Conservation (phyloP, 495 filamentous ascomycete genomes). For the Pseudevernia furfuracea region DNA sequence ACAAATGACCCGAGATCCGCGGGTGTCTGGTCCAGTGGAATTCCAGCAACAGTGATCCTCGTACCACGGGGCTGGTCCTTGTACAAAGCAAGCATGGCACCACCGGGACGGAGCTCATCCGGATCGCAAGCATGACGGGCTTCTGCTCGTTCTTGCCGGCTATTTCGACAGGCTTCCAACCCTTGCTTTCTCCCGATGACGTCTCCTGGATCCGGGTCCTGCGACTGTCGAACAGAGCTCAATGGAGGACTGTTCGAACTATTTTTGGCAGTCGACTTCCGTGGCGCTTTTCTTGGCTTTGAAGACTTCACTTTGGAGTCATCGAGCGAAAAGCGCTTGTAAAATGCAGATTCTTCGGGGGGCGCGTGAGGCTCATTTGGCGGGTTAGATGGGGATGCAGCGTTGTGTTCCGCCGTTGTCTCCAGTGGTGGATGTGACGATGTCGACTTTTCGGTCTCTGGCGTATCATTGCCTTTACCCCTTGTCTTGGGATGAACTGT, state of each 20-base stretch:
- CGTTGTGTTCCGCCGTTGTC: neutral
- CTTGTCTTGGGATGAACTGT: neutral
- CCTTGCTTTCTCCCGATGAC: neutral
- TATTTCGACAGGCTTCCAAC: neutral
- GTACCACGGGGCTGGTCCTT: neutral
- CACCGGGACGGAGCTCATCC: neutral
- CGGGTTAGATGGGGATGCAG: neutral
- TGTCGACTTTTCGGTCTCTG: neutral
- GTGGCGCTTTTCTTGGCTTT: neutral
- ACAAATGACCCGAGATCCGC: conserved; percentile 7
- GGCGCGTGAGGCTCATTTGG: neutral
- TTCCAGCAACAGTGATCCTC: neutral
- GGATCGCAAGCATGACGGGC: neutral
- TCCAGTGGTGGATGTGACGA: neutral
- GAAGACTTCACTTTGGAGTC: neutral
- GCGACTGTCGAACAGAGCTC: neutral
- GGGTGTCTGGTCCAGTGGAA: conserved; percentile 8
- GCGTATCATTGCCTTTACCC: neutral
- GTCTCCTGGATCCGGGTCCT: neutral
- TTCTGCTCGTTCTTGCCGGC: conserved; percentile 1
- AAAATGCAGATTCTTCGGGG: neutral
- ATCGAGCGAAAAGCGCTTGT: neutral
- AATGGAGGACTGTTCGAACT: neutral
- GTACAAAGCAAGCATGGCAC: neutral
- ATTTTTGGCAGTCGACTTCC: neutral